Base-by-base conservation (phyloP, 2,329 filamentous ascomycete species). In the Dothideomycetes sp. region DNA sequence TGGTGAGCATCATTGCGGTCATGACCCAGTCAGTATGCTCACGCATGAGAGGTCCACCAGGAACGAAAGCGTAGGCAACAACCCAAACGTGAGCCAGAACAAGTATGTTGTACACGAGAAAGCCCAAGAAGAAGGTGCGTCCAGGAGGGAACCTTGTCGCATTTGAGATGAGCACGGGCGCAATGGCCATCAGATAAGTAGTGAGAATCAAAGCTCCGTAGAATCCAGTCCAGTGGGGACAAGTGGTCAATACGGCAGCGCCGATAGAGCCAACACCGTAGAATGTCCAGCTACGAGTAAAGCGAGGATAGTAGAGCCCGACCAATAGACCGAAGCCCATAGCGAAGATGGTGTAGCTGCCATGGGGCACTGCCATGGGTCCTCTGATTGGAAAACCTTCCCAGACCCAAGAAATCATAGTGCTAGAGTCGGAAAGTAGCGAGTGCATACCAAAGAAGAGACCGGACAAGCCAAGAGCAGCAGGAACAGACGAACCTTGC, bases 61-160 rank as follows among this genome's bases (percentile, higher is more conserved):
- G 91, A 3, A 98, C 91, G 51, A 98, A 98, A 10, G 91, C 91
- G 54, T 98, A 98, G 2, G 91, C 91, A 9, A 98, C 91, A 27
- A 95, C 84, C 91, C 91, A 98, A 40, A 95, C 87, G 56, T 96
- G 89, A 69, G 94, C 94, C n/a, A 98, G 74, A 4, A 95, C 81
- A 65, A 96, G 66, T 52, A 96, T 72, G 61, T 96, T 94, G 68
- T 96, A 98, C 36, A 94, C 61, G 38, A 95, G 64, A 65, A 94
- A 95, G 3, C 84, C 89, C 11, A 93, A 58, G 3, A 89, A 91
- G 56, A 98, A 98, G 0, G 84, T 85, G 18, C 72, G 70, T 4
- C 79, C 84, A 1, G 87, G 87, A 37, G 70, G 81, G 57, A 84
- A 82, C 54, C 80, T 80, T 18, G 84, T 74, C 18, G 86, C 87